phyloP scores from a whole-genome alignment of 129 eudicot genomes.

The Gnaphalium uliginosum region DNA sequence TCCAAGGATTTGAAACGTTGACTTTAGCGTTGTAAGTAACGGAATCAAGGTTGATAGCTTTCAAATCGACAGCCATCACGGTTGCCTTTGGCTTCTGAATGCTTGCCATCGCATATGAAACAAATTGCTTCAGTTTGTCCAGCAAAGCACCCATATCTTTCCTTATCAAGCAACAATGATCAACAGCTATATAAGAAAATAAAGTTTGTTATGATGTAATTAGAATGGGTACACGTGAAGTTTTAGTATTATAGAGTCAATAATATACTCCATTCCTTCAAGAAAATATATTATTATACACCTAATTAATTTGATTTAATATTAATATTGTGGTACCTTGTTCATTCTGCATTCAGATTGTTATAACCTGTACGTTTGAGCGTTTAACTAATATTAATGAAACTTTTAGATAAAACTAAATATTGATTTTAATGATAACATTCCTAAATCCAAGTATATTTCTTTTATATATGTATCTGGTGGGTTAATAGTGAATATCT shows the following conservation, averaged over 20 bases:
- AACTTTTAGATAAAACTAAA: neutral
- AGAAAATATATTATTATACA: neutral
- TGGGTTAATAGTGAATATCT: too few species aligned
- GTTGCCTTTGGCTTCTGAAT: constrained; percentile 34
- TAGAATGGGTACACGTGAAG: neutral
- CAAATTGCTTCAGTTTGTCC: constrained; percentile 23
- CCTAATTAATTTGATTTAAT: neutral
- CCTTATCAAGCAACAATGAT: neutral
- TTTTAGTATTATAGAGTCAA: neutral
- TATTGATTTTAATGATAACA: too few species aligned
- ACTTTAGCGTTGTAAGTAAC: constrained; percentile 34
- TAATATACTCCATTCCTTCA: neutral
- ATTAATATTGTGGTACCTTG: neutral
- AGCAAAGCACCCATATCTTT: constrained; percentile 29
- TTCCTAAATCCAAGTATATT: too few species aligned
- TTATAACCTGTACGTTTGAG: neutral
- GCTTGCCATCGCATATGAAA: constrained; percentile 29
- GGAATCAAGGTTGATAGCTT: constrained; percentile 7
- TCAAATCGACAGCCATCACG: constrained; percentile 22
- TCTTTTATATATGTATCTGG: too few species aligned
- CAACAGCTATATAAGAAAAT: neutral
- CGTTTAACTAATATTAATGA: neutral
- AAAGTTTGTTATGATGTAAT: neutral
- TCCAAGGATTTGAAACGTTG: constrained; percentile 36
- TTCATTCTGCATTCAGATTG: neutral